Base-by-base conservation (phyloP, 148 eudicot genomes). In the Arbutus unedo region DNA sequence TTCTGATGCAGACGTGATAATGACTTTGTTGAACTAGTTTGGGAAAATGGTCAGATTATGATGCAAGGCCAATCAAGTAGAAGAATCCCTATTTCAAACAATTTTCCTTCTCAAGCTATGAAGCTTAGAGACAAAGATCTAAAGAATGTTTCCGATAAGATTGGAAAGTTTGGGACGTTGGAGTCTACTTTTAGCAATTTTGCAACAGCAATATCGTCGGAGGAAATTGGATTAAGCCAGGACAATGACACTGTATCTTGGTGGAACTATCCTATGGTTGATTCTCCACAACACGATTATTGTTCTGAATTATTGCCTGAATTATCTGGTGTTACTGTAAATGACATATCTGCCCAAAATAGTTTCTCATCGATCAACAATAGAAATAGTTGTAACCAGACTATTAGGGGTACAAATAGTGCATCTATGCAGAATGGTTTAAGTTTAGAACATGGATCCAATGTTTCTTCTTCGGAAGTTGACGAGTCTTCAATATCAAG, bases 21-120 rank as follows among this genome's bases (percentile, higher is more conserved):
- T 76, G 92, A 89, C 23, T 86, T 87, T 38, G 84, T 90, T 82
- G 99, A 96, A 86, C 89, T 96, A 83, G 92, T 94, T 48, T 96
- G 98, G 91, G 91, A 93, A 82, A 92, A 92, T 86, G 98, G 95
- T 71, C 92, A 90, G 86, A 81, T 94, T 79, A 85, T 87, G 90
- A 92, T 90, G 91, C 98, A 94, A 85, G 92, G 95, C 50, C 94
- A 91, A 83, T 87, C 96, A 48, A 88, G 88, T 81, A 89, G 85
- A 82, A 91, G 84, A 82, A 83, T 73, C 75, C 81, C 88, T 18
- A 18, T 60, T 66, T 60, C 90, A 15, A 85, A 77, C 88, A 84
- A 85, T 89, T 82, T 82, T 80, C 97, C 79, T 45, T 76, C 87
- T 70, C 79, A 83, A 44, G 82, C 82, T 76, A 76, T 78, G 77